Evolutionary conservation across 345 rosid genomes (phyloP).

Genomic region (Hibiscus mutabilis): DNA sequence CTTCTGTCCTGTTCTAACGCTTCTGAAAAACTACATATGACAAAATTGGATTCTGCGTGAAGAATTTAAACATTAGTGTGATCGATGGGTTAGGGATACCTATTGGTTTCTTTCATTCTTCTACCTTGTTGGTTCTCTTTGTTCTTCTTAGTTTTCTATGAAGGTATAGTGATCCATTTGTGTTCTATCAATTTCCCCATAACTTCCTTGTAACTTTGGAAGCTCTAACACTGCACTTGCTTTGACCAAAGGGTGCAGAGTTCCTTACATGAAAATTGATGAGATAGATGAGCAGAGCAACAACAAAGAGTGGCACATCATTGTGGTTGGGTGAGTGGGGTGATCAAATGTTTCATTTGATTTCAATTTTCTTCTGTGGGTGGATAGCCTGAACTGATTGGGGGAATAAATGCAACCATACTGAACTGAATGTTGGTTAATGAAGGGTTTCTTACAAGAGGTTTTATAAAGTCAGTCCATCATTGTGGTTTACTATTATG

Average conservation of each 20-base stretch:
- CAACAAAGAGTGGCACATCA: constrained; percentile 55
- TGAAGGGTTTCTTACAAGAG: not conserved
- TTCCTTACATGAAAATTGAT: constrained; percentile 76
- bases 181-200: constrained; percentile 32
- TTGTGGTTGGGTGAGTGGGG: no score
- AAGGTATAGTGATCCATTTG: constrained; percentile 1
- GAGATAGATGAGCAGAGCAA: constrained; percentile 53
- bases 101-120: constrained; percentile 1
- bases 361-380: not conserved
- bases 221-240: constrained; percentile 73
- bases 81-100: not conserved
- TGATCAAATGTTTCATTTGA: not conserved
- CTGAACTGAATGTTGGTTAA: not conserved
- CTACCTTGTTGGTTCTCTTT: not conserved
- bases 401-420: not conserved
- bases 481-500: not conserved
- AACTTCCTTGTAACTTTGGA: constrained; percentile 61
- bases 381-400: constrained; percentile 1
- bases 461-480: not conserved
- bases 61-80: not conserved
- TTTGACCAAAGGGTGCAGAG: constrained; percentile 79
- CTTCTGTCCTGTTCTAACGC: constrained; percentile 4
- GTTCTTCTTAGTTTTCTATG: constrained; percentile 1
- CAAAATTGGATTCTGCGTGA: constrained; percentile 6
- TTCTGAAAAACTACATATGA: not conserved